Evolutionary conservation across 208 protist genomes (phyloP).

Genomic region (Strigomonas culicis): DNA sequence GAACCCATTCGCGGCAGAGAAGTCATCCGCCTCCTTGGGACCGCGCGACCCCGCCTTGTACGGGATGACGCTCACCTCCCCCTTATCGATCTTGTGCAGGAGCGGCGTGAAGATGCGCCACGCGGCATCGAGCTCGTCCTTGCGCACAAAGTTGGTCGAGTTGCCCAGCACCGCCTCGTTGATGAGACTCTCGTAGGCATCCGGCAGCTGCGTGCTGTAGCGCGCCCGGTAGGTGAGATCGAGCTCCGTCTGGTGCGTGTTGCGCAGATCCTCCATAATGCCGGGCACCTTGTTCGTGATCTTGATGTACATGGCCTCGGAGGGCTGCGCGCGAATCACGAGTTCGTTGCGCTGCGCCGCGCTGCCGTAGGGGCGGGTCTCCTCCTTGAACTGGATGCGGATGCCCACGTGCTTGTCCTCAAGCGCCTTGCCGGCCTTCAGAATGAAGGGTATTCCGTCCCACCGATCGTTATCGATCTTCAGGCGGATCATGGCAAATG

Average conservation of each 20-base stretch:
- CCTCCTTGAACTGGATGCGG: slow-evolving; percentile 88
- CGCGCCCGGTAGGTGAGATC: slow-evolving; percentile 86
- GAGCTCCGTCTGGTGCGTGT: slow-evolving; percentile 86
- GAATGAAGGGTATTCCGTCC: slow-evolving; percentile 92
- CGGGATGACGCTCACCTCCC: slow-evolving; percentile 49
- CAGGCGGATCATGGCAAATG: slow-evolving; percentile 80
- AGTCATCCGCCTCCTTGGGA: slow-evolving; percentile 68
- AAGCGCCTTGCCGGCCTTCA: slow-evolving; percentile 91
- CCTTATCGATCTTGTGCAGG: slow-evolving; percentile 81
- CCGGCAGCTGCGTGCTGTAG: slow-evolving; percentile 77
- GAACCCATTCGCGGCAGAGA: slow-evolving; percentile 58
- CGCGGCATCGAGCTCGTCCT: slow-evolving; percentile 89
- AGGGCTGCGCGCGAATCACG: slow-evolving; percentile 90
- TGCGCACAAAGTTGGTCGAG: slow-evolving; percentile 89
- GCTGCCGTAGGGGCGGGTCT: slow-evolving; percentile 78
- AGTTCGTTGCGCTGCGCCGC: slow-evolving; percentile 85
- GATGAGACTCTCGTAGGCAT: slow-evolving; percentile 92
- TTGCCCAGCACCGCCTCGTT: slow-evolving; percentile 81
- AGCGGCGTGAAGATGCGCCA: slow-evolving; percentile 92
- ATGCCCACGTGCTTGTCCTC: slow-evolving; percentile 81
- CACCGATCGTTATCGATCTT: slow-evolving; percentile 92
- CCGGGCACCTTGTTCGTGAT: slow-evolving; percentile 89
- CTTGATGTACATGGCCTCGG: slow-evolving; percentile 92
- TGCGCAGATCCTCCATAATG: slow-evolving; percentile 51
- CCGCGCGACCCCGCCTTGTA: slow-evolving; percentile 85